Base-by-base conservation (phyloP, 1,284 basidiomycete genomes). In the Ustilago bromivora region DNA sequence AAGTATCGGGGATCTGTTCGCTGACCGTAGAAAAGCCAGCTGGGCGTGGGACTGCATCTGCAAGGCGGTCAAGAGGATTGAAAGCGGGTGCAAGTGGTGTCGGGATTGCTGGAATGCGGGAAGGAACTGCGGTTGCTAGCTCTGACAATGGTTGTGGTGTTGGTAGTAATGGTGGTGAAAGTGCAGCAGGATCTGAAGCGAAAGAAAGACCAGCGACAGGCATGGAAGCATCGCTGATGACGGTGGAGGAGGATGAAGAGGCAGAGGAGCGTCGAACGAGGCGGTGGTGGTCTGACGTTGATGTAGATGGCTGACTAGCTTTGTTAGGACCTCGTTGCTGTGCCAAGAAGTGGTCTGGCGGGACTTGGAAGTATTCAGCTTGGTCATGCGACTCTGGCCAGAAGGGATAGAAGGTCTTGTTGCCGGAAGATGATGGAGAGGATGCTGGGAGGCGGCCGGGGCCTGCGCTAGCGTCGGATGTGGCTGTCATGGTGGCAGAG, bases 1-100 rank as follows among this genome's bases (percentile, higher is more conserved):
- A 91, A 4, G 92, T 94, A 86, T 95, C 94, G 41, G 88, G 88
- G 17, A 88, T 69, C 19, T 79, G 68, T 36, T 76, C 68, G 62
- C 63, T 46, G 61, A 73, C 64, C 36, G 65, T 70, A 40, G 78
- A 68, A 60, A 80, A 80, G 60, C 68, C 71, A 7, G 63, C 54
- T 12, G 75, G 76, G 31, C 67, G 67, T 2, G 71, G 76, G 1
- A 78, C 67, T 36, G 68, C 65, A 60, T 78, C 76, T 1, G 61
- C 31, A 31, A 73, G 65, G 10, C 69, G 66, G 28, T 78, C 69
- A 12, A 59, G 38, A 4, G 61, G 52, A 7, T 61, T 34, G 34
- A 41, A 41, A 49, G 57, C 19, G 23, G 41, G 61, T 17, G 60
- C 65, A 10, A 63, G 38, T 6, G 76, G 64, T 1, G 72, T 54